phyloP scores from a whole-genome alignment of 1,139 yeast genomes.

The Hemisphaericaspora subhashii region DNA sequence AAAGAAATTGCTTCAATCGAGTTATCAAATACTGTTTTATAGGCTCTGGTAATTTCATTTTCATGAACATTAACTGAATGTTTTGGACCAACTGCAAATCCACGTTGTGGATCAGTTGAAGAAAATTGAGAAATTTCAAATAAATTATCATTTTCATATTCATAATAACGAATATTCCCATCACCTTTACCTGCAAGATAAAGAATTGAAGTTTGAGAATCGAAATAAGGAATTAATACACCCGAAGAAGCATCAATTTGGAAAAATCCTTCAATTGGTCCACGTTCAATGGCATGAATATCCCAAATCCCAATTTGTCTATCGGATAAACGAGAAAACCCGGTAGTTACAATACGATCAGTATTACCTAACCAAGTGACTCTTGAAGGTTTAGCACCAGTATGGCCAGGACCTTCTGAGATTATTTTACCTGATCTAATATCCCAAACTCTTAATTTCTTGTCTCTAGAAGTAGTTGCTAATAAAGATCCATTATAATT shows the following conservation, averaged over 20 bases:
- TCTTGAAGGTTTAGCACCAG: constrained; percentile 89
- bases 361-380: constrained; percentile 87
- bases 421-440: constrained; percentile 69
- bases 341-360: constrained; percentile 89
- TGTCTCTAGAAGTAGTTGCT: constrained; percentile 93
- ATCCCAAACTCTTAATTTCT: constrained; percentile 89
- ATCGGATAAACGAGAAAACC: constrained; percentile 88
- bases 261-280: constrained; percentile 87
- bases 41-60: constrained; percentile 79
- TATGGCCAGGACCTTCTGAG: constrained; percentile 85
- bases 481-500: constrained; percentile 83
- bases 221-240: constrained; percentile 86
- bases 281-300: constrained; percentile 64
- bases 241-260: constrained; percentile 91
- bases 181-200: constrained; percentile 98
- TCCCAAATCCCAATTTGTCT: constrained; percentile 97
- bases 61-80: constrained; percentile 73
- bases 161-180: constrained; percentile 93
- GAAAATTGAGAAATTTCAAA: constrained; percentile 82
- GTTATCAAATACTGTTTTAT: constrained; percentile 81
- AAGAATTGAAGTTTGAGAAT: constrained; percentile 73
- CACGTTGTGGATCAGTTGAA: constrained; percentile 93
- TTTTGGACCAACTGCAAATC: constrained; percentile 88
- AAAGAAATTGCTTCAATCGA: constrained; percentile 87
- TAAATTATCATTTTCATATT: constrained; percentile 78